A percentile compares a stretch with the other conserved stretches of the same genome.
Conservation (phyloP, 2,329 filamentous ascomycete species). For the Dactylonectria macrodidyma region DNA sequence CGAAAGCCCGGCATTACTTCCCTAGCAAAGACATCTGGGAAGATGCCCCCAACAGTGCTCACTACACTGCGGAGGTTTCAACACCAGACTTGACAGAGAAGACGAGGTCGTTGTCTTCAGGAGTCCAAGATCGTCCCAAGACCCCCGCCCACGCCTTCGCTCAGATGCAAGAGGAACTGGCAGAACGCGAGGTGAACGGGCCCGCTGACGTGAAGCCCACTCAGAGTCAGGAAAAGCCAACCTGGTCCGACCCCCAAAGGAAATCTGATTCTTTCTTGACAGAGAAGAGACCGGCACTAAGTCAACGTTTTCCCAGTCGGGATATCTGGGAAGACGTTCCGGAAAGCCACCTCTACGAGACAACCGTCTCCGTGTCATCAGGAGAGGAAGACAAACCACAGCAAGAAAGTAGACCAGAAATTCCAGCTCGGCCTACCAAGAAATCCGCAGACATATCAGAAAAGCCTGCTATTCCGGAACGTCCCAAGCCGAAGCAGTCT, state of each 20-base stretch:
- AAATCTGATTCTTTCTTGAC: conserved; percentile 60
- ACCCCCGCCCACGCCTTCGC: conserved; percentile 77
- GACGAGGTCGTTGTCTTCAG: conserved; percentile 56
- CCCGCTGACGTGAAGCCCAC: conserved; percentile 49
- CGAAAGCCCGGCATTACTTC: conserved; percentile 78
- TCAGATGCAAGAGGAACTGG: conserved; percentile 75
- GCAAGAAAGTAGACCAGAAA: conserved; percentile 49
- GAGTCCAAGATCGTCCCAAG: conserved; percentile 58
- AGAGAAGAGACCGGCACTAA: conserved; percentile 68
- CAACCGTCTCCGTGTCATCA: conserved; percentile 71
- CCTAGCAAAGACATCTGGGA: conserved; percentile 98
- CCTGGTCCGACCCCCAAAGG: conserved; percentile 63
- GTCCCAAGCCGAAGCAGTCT: conserved; percentile 66
- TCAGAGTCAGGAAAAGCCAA: conserved; percentile 54
- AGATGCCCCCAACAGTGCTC: conserved; percentile 89
- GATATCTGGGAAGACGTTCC: conserved; percentile 97
- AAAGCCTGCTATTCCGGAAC: conserved; percentile 64
- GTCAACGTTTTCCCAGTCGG: conserved; percentile 87
- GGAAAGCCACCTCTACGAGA: conserved; percentile 84
- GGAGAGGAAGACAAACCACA: conserved; percentile 49
- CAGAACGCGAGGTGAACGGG: conserved; percentile 65
- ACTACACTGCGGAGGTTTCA: conserved; percentile 85
- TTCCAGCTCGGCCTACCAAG: conserved; percentile 54
- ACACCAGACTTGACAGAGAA: conserved; percentile 73
- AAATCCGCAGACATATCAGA: conserved; percentile 56